Base-by-base conservation (phyloP, 1,139 yeast species). In the Citeromyces hawaiiensis region DNA sequence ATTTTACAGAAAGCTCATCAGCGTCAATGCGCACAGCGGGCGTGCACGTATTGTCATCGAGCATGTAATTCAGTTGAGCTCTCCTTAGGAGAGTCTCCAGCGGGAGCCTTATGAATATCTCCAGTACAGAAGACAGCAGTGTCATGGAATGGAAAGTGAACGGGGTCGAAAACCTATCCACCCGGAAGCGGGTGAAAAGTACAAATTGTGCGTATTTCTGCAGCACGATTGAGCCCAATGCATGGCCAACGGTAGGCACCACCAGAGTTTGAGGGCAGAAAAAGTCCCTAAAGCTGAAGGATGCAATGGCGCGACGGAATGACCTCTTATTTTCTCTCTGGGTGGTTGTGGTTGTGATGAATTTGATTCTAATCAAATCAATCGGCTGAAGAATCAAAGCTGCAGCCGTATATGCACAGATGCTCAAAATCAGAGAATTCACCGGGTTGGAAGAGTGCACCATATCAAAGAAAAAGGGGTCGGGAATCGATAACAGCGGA, bases 21-120 rank as follows among this genome's bases (percentile, higher is more conserved):
- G 61, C 62, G 2, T 59, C 41, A 11, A 57, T 30, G 37, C 48
- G 41, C 48, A 57, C 35, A 44, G 50, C 48, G 45, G 58, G 45
- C 36, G 57, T 57, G 4, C 50, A 47, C 13, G 48, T 49, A 0
- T 55, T 52, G 16, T 51, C 47, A 33, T 56, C 47, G 36, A 78
- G 49, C 44, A 86, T 63, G 54, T 75, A 79, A 41, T 73, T 63
- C 9, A 86, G 74, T 54, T 88, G 96, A 13, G 91, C 86, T 48
- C 96, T 77, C 43, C 94, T 70, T 44, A 85, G 68, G 40, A 91
- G 59, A 19, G 94, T 87, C 53, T 91, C 98, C 42, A 87, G 71
- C 2, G 98, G 98, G 44, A 91, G 65, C 54, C 79, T 78, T 44
- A 87, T 69, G 45, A 81, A 74, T 36, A 88, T 66, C 48, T 86